phyloP scores from a whole-genome alignment of 2,329 filamentous ascomycete genomes.

The Plenodomus tracheiphilus region DNA sequence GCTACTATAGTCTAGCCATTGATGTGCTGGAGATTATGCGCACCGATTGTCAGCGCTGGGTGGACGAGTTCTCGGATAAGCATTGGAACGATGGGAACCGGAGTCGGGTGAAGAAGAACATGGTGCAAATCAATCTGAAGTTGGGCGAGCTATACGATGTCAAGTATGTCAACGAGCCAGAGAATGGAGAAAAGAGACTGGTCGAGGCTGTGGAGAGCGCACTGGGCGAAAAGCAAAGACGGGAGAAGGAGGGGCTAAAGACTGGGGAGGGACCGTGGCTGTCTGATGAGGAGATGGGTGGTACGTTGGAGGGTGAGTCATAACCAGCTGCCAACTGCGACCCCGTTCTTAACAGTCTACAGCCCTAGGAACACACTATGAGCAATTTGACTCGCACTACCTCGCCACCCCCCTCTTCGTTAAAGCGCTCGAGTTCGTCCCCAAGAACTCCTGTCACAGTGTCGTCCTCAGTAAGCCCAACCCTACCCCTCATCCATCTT shows the following conservation, averaged over 20 bases:
- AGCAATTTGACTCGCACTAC: conserved; percentile 72
- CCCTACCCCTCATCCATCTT: conserved; percentile 18
- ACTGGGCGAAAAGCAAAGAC: conserved; percentile 72
- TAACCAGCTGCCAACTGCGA: too few relatives aligned
- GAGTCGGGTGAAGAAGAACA: conserved; percentile 71
- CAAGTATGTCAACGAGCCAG: conserved; percentile 72
- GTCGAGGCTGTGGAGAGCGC: conserved; percentile 81
- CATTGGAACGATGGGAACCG: conserved; percentile 52
- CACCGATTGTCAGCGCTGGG: conserved; percentile 63
- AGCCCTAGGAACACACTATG: conserved; percentile 78
- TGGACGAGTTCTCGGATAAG: conserved; percentile 50
- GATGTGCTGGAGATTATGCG: conserved; percentile 78
- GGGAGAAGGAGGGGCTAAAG: conserved; percentile 68
- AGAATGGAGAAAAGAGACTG: conserved; percentile 74
- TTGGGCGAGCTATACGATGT: conserved; percentile 81
- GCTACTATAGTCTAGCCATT: conserved; percentile 70
- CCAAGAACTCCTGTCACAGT: conserved; percentile 70
- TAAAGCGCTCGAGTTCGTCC: conserved; percentile 74
- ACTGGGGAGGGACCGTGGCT: conserved; percentile 73
- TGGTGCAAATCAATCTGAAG: conserved; percentile 78
- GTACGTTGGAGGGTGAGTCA: conserved; percentile 65
- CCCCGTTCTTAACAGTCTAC: too few relatives aligned
- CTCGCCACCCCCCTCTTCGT: conserved; percentile 85
- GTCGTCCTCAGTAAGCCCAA: conserved; percentile 76
- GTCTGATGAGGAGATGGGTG: conserved; percentile 71